Conservation (phyloP, 148 eudicot genomes). For the Amaranthus cruentus region DNA sequence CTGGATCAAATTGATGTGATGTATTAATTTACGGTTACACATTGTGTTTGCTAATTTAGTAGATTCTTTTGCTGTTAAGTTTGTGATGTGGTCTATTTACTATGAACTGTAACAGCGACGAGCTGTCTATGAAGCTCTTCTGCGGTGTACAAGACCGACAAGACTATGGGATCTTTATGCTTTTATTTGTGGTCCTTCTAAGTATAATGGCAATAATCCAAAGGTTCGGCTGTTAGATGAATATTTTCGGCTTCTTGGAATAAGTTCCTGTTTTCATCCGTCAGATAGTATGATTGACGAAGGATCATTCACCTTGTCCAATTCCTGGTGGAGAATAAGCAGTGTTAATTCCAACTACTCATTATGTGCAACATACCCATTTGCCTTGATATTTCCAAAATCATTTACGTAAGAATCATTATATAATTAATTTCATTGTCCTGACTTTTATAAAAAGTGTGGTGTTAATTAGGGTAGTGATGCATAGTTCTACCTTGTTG, state of each 20-base stretch:
- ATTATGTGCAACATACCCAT: conserved; percentile 83
- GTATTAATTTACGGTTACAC: background rate
- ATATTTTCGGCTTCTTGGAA: conserved; percentile 90
- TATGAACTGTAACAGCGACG: conserved; percentile 60
- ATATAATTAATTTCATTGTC: conserved; percentile 10
- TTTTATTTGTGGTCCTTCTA: conserved; percentile 64
- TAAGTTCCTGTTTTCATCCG: conserved; percentile 39
- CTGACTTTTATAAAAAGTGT: background rate
- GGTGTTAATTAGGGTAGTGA: conserved; percentile 8
- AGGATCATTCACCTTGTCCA: conserved; percentile 69
- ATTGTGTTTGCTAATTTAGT: background rate
- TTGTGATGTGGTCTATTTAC: background rate
- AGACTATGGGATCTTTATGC: conserved; percentile 93
- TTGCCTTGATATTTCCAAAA: conserved; percentile 87
- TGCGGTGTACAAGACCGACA: conserved; percentile 64
- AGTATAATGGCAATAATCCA: conserved; percentile 56
- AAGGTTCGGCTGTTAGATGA: conserved; percentile 77
- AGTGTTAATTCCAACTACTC: conserved; percentile 63
- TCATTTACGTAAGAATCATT: conserved; percentile 57
- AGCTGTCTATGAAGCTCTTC: conserved; percentile 71
- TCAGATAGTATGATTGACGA: conserved; percentile 56
- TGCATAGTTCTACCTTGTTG: conserved; percentile 18
- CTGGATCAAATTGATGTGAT: background rate
- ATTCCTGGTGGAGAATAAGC: conserved; percentile 88
- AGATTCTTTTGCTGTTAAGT: background rate